Base-by-base conservation (phyloP, 768 basidiomycete genomes). In the Leccinellum albellum region DNA sequence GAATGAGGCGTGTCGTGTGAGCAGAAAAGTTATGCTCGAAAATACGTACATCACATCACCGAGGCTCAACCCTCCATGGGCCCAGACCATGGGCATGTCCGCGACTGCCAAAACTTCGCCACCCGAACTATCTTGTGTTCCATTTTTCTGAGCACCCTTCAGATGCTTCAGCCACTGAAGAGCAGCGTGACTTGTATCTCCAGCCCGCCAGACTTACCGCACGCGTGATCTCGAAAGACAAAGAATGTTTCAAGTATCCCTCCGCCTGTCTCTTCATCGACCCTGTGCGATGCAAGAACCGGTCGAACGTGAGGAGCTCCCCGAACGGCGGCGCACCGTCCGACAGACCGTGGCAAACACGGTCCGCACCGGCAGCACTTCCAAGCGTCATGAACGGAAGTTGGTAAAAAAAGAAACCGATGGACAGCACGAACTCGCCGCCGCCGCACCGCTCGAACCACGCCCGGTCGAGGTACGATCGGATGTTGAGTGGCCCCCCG, bases 321-420 rank as follows among this genome's bases (percentile, higher is more conserved):
- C 57, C 61, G 51, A 78, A 76, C 3, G 74, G 59, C 1, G 84
- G 83, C 63, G 75, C 55, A 1, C 51, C 66, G 17, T 58, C 44
- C 33, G 50, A 37, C 0, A 12, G n/a, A 6, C 13, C 31, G 5
- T 21, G 29, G 4, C 29, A 13, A 40, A 10, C 37, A 20, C 10
- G 31, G 12, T 31, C 31, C n/a, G n/a, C 10, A 6, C n/a, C n/a
- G 6, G 37, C 2, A 20, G 10, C 17, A 40, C n/a, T 40, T 4
- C 13, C 74, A 1, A 77, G 52, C 5, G 83, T 82, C 71, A 82
- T 79, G 60, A 77, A 80, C 0, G 81, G 78, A 15, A 82, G 72
- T 20, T 66, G 71, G 59, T 74, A 75, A 35, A 64, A 71, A 58
- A 75, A 82, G 53, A 75, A 77, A 24, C 76, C 70, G 44, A 83